Evolutionary conservation across 257 asterid species (phyloP).

Genomic region (Echium plantagineum): DNA sequence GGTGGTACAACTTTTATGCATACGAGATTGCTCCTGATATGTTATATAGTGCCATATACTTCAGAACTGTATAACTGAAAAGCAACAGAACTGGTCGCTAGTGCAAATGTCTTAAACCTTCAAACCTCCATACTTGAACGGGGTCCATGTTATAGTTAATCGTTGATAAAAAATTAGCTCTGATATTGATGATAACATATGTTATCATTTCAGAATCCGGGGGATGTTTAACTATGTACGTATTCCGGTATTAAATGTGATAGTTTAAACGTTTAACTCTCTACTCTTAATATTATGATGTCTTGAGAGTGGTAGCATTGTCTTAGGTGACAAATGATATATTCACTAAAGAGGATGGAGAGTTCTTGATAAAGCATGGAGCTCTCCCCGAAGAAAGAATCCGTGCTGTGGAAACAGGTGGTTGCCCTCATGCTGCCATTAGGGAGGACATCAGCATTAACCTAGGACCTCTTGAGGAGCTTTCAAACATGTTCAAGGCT

Average conservation of each 20-base stretch:
- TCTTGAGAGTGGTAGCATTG: not conserved
- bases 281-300: not conserved
- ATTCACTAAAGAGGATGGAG: constrained; percentile 97
- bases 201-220: too few species aligned
- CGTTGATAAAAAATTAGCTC: too few species aligned
- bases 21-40: not conserved
- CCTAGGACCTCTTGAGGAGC: constrained; percentile 94
- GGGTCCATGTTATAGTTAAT: too few species aligned
- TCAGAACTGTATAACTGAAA: not conserved
- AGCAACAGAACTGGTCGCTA: not conserved
- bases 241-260: not conserved
- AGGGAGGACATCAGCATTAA: constrained; percentile 94
- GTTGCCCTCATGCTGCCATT: constrained; percentile 95
- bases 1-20: not conserved
- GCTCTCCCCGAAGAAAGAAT: constrained; percentile 95
- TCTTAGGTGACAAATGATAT: constrained; percentile 88
- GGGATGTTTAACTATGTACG: not conserved
- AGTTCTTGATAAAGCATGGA: constrained; percentile 80
- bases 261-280: too few species aligned
- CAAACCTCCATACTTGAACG: not conserved
- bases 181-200: too few species aligned
- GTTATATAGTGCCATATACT: not conserved
- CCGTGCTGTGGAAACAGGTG: constrained; percentile 97
- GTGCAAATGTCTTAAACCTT: not conserved
- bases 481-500: constrained; percentile 70